Base-by-base conservation (phyloP, 2,329 filamentous ascomycete genomes). In the Colletotrichum liaoningense region DNA sequence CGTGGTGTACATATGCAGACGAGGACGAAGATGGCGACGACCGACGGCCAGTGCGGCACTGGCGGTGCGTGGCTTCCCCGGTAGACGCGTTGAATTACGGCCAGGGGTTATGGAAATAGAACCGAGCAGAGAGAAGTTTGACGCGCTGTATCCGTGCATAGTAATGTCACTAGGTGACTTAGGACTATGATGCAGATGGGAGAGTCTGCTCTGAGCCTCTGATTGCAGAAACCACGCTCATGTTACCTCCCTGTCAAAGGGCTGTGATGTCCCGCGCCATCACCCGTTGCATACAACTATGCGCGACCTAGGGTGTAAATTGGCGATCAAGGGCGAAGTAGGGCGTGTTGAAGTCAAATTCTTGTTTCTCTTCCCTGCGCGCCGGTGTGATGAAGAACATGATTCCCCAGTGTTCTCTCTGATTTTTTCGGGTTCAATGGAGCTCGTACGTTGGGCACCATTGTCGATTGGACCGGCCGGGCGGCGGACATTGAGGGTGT, bases 281-380 rank as follows among this genome's bases (percentile, higher is more conserved):
- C 42, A 49, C 42, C 16, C 42, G 42, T 11, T 26, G 28, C 49
- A 14, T 28, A 42, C 38, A 16, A 42, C 38, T 19, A 22, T 49
- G 4, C 60, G 63, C 63, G 33, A 56, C 68, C 68, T 28, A 60
- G 14, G 19, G 60, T 16, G 14, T 30, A 42, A 38, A 64, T 52
- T 33, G 24, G 38, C 67, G 28, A 49, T 24, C 67, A 58, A 22
- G 33, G 33, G 12, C 33, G 1, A 57, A n/a, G 4, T 8, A 42
- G 38, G n/a, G 38, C 16, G 38, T 42, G 38, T 19, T 42, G 38
- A 5, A 3, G 14, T 22, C 22, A n/a, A 26, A 26, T 60, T 26
- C 42, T 42, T 66, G 54, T 35, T 54, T 26, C 22, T 19, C 38
- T 49, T 64, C 42, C 42, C 22, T 49, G 33, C 14, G 33, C 35